Evolutionary conservation across 1,284 basidiomycete species (phyloP).

Genomic region (Apiotrichum brassicae): DNA sequence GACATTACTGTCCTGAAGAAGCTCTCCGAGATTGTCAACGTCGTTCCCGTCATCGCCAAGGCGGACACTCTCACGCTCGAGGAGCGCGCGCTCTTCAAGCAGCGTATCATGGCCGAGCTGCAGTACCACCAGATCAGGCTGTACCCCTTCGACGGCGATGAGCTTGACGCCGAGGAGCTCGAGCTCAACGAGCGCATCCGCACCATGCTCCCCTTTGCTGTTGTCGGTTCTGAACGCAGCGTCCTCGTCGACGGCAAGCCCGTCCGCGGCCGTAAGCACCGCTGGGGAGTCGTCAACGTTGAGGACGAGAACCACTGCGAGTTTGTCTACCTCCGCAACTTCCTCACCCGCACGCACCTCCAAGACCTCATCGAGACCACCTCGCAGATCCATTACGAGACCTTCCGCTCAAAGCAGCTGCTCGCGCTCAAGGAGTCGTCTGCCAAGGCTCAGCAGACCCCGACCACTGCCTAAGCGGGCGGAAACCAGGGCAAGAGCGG

Average conservation of each 20-base stretch:
- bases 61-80: conserved; percentile 91
- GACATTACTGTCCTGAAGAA: conserved; percentile 99
- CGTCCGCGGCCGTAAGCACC: conserved; percentile 91
- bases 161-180: conserved; percentile 79
- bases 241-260: conserved; percentile 94
- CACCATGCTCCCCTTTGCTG: conserved; percentile 92
- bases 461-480: conserved; percentile 3
- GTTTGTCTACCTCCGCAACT: conserved; percentile 94
- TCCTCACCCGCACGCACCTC: conserved; percentile 82
- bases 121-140: conserved; percentile 87
- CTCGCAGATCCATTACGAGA: conserved; percentile 97
- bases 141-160: conserved; percentile 96
- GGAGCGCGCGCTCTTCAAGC: conserved; percentile 88
- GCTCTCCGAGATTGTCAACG: conserved; percentile 95
- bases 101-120: conserved; percentile 90
- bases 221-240: conserved; percentile 89
- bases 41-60: conserved; percentile 98
- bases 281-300: conserved; percentile 97
- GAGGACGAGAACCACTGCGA: conserved; percentile 97
- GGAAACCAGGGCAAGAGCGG: background rate
- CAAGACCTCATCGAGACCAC: conserved; percentile 99
- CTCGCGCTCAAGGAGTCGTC: conserved; percentile 47
- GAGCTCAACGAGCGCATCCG: conserved; percentile 86
- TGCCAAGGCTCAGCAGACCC: conserved; percentile 31
- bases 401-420: conserved; percentile 92